Conservation (phyloP, 805 yeast genomes). For the Nakazawaea populi region DNA sequence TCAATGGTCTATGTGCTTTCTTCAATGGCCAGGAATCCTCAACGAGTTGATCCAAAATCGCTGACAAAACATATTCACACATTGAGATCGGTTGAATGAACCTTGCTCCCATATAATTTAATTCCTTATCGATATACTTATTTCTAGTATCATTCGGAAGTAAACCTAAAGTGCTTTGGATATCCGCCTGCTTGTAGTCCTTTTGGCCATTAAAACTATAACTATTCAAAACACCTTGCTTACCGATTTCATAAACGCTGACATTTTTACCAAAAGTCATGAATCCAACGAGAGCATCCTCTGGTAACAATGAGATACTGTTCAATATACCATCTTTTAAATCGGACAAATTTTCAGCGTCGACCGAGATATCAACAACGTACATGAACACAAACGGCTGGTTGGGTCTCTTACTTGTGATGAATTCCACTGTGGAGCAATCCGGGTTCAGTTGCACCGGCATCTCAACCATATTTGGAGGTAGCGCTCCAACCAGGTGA, state of each 20-base stretch:
- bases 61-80: slow-evolving; percentile 45
- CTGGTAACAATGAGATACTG: slow-evolving; percentile 41
- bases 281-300: slow-evolving; percentile 49
- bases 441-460: slow-evolving; percentile 33
- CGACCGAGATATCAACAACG: slow-evolving; percentile 53
- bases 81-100: slow-evolving; percentile 42
- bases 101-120: slow-evolving; percentile 24
- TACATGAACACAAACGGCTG: slow-evolving; percentile 43
- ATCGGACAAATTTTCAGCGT: slow-evolving; percentile 43
- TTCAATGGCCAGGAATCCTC: slow-evolving; percentile 44
- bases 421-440: slow-evolving; percentile 48
- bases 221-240: slow-evolving; percentile 26
- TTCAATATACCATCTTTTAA: slow-evolving; percentile 43
- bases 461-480: slow-evolving; percentile 17
- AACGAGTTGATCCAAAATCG: slow-evolving; percentile 41
- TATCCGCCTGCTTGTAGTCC: slow-evolving; percentile 39
- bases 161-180: slow-evolving; percentile 42
- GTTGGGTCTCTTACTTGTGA: slow-evolving; percentile 24
- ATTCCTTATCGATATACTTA: slow-evolving; percentile 12
- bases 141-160: slow-evolving; percentile 26
- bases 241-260: slow-evolving; percentile 46
- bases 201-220: slow-evolving; percentile 53
- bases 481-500: slow-evolving; percentile 37
- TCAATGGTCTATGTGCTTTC: slow-evolving; percentile 39
- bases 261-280: slow-evolving; percentile 58